Base-by-base conservation (phyloP, 495 filamentous ascomycete species). In the Talaromyces liani region DNA sequence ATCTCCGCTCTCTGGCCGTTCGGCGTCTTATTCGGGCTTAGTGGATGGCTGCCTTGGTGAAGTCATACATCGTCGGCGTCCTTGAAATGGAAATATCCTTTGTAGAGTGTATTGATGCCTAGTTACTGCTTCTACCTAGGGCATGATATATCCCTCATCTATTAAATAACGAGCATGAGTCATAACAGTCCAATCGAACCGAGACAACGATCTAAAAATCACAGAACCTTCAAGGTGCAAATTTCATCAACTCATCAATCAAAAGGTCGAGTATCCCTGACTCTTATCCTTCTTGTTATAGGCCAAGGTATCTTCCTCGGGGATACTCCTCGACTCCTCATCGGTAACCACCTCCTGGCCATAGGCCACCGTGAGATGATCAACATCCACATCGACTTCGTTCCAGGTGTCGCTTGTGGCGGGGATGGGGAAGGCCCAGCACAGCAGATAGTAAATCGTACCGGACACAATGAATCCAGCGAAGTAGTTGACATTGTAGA, bases 401-500 rank as follows among this genome's bases (percentile, higher is more conserved):
- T 89, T 84, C 93, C 93, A 97, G 12, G 68, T 78, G 36, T 88
- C 82, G 67, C 87, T 92, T 41, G 78, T 85, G 18, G 87, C 91
- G 5, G 89, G 89, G 16, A 96, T 75, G 0, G 92, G 92, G 75
- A 90, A 90, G 8, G 62, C 77, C 53, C 53, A 82, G 68, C 87
- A 91, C 8, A 96, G 77, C 1, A 71, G 60, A 69, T 80, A 93
- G 74, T 97, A 97, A n/a, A 84, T 74, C 0, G 58, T 76, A 1
- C 75, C 71, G 0, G 91, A 85, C 29, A 96, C 84, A 34, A 91
- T 78, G 68, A 96, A 89, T 0, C 93, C 93, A 45, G 83, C 82
- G 73, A 97, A 93, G 77, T 91, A 97, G 70, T 96, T 96, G 64
- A 97, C 68, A 69, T 89, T 89, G 79, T 95, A 97, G 63, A 97